These are phyloP conservation scores for Syzygium oleosum DNA, from an alignment of 345 rosid species.

Conservation along the genomic window DNA sequence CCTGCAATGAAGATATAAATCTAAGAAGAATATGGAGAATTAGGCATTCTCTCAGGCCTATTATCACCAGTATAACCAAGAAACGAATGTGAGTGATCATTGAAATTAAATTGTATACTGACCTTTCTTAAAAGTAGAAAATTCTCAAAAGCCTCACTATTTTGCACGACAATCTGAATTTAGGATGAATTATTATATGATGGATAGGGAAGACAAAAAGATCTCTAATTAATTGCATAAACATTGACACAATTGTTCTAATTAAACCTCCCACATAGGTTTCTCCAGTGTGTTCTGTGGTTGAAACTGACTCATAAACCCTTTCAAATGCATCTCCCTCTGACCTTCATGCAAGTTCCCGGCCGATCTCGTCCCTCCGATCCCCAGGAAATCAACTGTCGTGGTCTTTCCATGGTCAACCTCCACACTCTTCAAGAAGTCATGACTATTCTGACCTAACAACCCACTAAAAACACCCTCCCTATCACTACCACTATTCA, in stretches of 20 bases:
- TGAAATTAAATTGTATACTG: not conserved
- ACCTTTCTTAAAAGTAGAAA: not conserved
- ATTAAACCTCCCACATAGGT: conserved; percentile 31
- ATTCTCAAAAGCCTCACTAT: not conserved
- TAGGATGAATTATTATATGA: not conserved
- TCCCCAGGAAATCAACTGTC: conserved; percentile 60
- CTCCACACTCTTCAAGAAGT: not conserved
- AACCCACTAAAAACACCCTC: not conserved
- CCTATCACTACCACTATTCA: not conserved
- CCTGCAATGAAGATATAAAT: not conserved
- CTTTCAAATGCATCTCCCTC: conserved; percentile 17
- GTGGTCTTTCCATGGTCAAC: not conserved
- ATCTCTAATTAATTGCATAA: not conserved
- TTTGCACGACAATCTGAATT: conserved; percentile 3
- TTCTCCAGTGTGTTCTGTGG: conserved; percentile 24
- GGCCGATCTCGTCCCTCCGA: conserved; percentile 27
- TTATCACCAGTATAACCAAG: not conserved
- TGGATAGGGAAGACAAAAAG: not conserved
- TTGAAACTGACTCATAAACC: conserved; percentile 21
- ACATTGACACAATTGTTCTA: not conserved
- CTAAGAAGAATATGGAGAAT: not conserved
- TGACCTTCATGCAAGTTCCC: conserved; percentile 20
- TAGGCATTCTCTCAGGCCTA: not conserved
- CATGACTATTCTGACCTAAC: not conserved
- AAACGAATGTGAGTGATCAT: not conserved